phyloP scores from a whole-genome alignment of 257 asterid species.

The Eucommia ulmoides region DNA sequence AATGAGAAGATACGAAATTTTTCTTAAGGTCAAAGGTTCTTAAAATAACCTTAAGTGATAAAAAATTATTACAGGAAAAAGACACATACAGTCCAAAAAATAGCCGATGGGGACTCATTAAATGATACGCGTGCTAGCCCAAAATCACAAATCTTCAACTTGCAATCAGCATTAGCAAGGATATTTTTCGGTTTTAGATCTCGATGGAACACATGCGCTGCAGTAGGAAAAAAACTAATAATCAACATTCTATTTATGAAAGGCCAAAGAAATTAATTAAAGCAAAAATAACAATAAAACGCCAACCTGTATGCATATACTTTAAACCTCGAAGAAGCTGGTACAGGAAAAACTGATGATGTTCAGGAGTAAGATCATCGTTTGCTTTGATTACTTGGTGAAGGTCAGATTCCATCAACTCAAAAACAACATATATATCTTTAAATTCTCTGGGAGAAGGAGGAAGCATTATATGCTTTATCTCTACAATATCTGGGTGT shows the following conservation, averaged over 20 bases:
- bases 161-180: slow-evolving; percentile 98
- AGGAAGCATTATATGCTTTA: slow-evolving; percentile 90
- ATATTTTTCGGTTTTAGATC: slow-evolving; percentile 94
- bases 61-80: slow-evolving; percentile 7
- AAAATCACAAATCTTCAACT: slow-evolving; percentile 94
- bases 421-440: slow-evolving; percentile 91
- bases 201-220: slow-evolving; percentile 91
- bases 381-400: slow-evolving; percentile 87
- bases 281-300: slow-evolving; percentile 7
- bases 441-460: slow-evolving; percentile 91
- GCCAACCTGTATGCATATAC: slow-evolving; percentile 79
- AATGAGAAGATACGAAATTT: background rate
- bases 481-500: slow-evolving; percentile 94
- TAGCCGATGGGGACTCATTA: slow-evolving; percentile 91
- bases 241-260: background rate
- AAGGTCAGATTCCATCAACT: slow-evolving; percentile 97
- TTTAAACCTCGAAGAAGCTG: slow-evolving; percentile 93
- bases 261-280: background rate
- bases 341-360: slow-evolving; percentile 88
- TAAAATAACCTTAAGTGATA: slow-evolving; percentile 6
- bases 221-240: slow-evolving; percentile 4
- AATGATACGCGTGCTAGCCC: slow-evolving; percentile 96
- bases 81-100: slow-evolving; percentile 93
- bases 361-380: slow-evolving; percentile 92
- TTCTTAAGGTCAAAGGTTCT: slow-evolving; percentile 4